These are phyloP conservation scores for Aspergillus sp. DNA, from an alignment of 2,329 filamentous ascomycete species.

Conservation along the genomic window DNA sequence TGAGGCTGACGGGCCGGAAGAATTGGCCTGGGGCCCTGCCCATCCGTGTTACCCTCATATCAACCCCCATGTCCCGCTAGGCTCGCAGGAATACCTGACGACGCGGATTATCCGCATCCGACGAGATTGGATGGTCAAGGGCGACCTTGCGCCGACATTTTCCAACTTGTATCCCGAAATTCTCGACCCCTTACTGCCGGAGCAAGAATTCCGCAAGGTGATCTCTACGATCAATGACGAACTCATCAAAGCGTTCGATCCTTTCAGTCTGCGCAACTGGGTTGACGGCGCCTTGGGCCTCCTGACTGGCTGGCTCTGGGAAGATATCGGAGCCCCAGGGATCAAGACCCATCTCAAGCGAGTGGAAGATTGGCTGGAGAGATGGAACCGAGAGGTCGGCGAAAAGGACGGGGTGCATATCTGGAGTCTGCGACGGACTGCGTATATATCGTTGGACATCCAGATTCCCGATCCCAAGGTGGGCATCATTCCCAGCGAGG, in stretches of 20 bases:
- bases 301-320: conserved; percentile 90
- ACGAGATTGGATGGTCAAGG: conserved; percentile 85
- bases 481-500: conserved; percentile 41
- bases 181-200: conserved; percentile 77
- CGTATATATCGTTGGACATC: conserved; percentile 69
- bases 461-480: conserved; percentile 52
- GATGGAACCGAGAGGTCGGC: conserved; percentile 74
- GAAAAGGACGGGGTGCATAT: conserved; percentile 65
- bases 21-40: conserved; percentile 84
- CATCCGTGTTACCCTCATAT: conserved; percentile 94
- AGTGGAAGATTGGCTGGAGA: conserved; percentile 78
- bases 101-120: conserved; percentile 90
- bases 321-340: conserved; percentile 76
- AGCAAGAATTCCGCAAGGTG: conserved; percentile 80
- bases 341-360: conserved; percentile 68
- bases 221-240: conserved; percentile 79
- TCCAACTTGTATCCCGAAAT: conserved; percentile 97
- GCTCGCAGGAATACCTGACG: conserved; percentile 68
- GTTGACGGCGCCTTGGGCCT: conserved; percentile 76
- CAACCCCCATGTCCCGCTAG: conserved; percentile 82
- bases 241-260: conserved; percentile 74
- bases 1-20: conserved; percentile 60
- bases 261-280: conserved; percentile 72
- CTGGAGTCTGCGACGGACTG: conserved; percentile 75
- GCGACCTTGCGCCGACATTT: conserved; percentile 88